Conservation (phyloP, 805 yeast species). For the Huiozyma naganishii region DNA sequence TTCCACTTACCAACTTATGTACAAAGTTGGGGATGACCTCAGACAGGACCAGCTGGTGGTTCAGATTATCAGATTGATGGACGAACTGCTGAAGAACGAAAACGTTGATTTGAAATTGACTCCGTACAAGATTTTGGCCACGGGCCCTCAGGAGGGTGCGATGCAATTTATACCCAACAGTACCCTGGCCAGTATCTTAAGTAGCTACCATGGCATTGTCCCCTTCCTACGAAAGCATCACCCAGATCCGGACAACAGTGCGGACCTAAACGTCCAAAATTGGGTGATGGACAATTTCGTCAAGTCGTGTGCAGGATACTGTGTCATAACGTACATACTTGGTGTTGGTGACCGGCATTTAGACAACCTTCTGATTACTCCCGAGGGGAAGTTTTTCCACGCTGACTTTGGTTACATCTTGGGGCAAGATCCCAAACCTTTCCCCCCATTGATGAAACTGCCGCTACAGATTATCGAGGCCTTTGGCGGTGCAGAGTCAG, state of each 20-base stretch:
- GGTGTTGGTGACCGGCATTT: constrained; percentile 98
- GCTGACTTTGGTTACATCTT: constrained; percentile 95
- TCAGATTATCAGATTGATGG: constrained; percentile 87
- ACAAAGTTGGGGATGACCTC: constrained; percentile 88
- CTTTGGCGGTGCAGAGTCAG: constrained; percentile 87
- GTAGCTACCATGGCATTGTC: constrained; percentile 65
- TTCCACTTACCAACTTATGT: constrained; percentile 66
- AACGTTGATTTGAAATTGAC: constrained; percentile 79
- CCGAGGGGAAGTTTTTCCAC: constrained; percentile 87
- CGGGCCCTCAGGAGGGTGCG: constrained; percentile 84
- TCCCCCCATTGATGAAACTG: constrained; percentile 95
- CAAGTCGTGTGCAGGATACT: constrained; percentile 93
- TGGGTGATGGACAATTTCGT: constrained; percentile 89
- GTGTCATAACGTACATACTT: constrained; percentile 84
- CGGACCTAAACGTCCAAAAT: constrained; percentile 26
- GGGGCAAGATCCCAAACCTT: constrained; percentile 97
- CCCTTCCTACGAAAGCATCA: constrained; percentile 57
- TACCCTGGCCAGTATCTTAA: constrained; percentile 69
- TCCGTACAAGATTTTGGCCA: constrained; percentile 84
- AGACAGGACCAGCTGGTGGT: constrained; percentile 96
- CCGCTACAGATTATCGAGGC: constrained; percentile 97
- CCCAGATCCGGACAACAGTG: constrained; percentile 10
- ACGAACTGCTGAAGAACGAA: constrained; percentile 74
- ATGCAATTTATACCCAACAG: constrained; percentile 92
- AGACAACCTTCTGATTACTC: constrained; percentile 74